A percentile compares a stretch with the other conserved stretches of the same genome.
Evolutionary conservation across 139 green algal species (phyloP).

Genomic region (Coccomyxa sp.): DNA sequence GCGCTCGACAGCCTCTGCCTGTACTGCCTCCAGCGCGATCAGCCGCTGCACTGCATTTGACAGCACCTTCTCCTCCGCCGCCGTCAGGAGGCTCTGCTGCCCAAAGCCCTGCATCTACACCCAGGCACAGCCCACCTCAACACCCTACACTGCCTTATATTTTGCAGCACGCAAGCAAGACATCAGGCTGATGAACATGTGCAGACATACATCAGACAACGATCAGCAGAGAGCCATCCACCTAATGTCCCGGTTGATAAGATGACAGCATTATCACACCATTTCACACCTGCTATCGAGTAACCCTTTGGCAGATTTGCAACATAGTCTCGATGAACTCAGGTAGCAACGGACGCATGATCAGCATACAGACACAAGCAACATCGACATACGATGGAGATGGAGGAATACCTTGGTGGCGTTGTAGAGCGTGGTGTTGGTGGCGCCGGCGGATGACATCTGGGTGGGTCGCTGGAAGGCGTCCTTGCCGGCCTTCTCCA

Average conservation of each 20-base stretch:
- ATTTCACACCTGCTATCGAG: not conserved
- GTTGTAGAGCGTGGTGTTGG: no score
- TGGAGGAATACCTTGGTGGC: no score
- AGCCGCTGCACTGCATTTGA: conserved; percentile 64
- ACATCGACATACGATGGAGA: no score
- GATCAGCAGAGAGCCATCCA: not conserved
- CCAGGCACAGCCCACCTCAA: not conserved
- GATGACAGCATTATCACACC: not conserved
- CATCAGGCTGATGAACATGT: no score
- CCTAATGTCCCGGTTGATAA: not conserved
- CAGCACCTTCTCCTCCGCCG: conserved; percentile 73
- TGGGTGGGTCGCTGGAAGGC: no score
- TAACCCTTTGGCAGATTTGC: no score
- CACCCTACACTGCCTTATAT: not conserved
- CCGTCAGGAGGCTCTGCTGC: conserved; percentile 45
- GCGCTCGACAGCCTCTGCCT: conserved; percentile 24
- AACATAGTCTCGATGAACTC: no score
- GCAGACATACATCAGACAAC: no score
- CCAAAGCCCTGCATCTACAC: conserved; percentile 15
- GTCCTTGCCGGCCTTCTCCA: not conserved
- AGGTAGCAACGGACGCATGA: no score
- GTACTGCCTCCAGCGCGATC: conserved; percentile 53
- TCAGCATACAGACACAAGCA: no score
- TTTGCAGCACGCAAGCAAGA: not conserved
- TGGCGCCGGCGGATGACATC: no score